Percentiles rank a stretch among this genome's conserved stretches.
Evolutionary conservation across 78 protist species (phyloP).

Genomic region (Dictyostelium purpureum): DNA sequence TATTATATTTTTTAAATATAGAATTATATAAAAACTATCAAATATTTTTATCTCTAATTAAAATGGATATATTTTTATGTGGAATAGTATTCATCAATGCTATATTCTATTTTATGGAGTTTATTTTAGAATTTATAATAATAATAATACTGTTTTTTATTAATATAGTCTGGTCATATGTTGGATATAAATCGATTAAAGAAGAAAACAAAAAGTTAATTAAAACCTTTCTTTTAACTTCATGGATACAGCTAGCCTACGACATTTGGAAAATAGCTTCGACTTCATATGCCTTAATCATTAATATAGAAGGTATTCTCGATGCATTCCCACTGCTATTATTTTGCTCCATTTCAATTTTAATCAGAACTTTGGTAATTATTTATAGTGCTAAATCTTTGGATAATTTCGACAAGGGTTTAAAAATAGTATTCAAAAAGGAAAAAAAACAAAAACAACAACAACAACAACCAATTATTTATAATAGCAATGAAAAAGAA

Average conservation of each 20-base stretch:
- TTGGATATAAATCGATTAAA: not conserved
- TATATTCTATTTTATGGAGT: not conserved
- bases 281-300: not conserved
- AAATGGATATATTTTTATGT: constrained; percentile 7
- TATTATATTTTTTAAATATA: not conserved
- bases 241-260: not conserved
- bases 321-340: not conserved
- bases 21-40: constrained; percentile 25
- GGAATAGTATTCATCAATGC: not conserved
- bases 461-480: not conserved
- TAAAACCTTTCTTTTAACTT: not conserved
- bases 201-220: not conserved
- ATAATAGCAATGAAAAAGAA: no score
- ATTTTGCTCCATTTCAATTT: not conserved
- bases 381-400: not conserved
- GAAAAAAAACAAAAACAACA: not conserved
- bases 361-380: not conserved
- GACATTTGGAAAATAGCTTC: not conserved
- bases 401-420: constrained; percentile 6
- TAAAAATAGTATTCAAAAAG: constrained; percentile 23
- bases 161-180: not conserved
- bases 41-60: constrained; percentile 22
- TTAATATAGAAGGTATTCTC: not conserved
- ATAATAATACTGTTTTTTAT: not conserved
- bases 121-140: not conserved